A percentile compares a stretch with the other conserved stretches of the same genome.
phyloP scores from a whole-genome alignment of 768 basidiomycete genomes.

The Mycena galopus region DNA sequence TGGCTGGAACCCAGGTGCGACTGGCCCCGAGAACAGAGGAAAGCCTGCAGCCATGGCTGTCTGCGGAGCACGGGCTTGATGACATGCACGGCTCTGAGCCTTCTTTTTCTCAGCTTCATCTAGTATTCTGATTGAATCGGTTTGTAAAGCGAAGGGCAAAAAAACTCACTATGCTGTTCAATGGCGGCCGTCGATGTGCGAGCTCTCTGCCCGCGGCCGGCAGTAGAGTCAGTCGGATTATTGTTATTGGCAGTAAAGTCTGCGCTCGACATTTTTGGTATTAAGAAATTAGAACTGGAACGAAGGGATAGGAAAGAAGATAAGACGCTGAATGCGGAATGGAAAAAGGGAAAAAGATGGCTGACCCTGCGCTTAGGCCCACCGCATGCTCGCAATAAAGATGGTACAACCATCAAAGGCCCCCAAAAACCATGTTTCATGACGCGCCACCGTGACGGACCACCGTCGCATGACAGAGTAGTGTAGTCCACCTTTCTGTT shows the following conservation, averaged over 20 bases:
- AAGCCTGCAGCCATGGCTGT: neutral
- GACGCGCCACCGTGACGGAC: too few species aligned
- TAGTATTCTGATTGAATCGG: neutral
- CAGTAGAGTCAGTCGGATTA: neutral
- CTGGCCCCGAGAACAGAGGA: neutral
- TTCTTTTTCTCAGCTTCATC: neutral
- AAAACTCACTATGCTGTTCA: neutral
- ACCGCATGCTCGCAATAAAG: neutral
- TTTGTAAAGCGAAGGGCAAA: neutral
- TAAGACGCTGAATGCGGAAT: neutral
- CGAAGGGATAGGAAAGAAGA: neutral
- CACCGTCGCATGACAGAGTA: too few species aligned
- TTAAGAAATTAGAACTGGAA: neutral
- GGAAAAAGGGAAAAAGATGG: neutral
- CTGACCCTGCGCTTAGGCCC: neutral
- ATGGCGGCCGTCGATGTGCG: neutral
- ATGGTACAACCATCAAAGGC: neutral
- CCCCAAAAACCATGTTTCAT: neutral
- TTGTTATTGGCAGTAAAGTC: slow-evolving; percentile 13
- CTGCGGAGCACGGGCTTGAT: neutral
- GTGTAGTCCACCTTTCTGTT: neutral
- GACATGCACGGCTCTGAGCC: neutral
- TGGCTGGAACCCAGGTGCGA: too few species aligned
- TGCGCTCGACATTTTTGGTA: slow-evolving; percentile 5
- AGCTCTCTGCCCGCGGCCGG: neutral